Conservation (phyloP, 225 moss, liverwort and hornwort genomes). For the Pleurozium schreberi region DNA sequence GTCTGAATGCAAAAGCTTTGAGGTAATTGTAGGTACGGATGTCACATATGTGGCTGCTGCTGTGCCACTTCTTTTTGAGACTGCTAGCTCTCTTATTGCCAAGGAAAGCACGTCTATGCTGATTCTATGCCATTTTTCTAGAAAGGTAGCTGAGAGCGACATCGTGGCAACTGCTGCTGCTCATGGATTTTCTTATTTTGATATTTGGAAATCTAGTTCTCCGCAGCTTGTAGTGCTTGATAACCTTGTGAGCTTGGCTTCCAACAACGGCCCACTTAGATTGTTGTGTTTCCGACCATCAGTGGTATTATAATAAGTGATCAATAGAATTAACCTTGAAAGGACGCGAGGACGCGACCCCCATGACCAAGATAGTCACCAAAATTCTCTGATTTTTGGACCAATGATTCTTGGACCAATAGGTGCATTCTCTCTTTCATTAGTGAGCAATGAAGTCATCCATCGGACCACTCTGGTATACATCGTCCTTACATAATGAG, state of each 20-base stretch:
- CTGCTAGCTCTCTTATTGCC: conserved; percentile 48
- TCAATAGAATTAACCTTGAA: too few species aligned
- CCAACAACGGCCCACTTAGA: conserved; percentile 12
- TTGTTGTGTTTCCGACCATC: conserved; percentile 33
- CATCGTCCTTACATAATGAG: too few species aligned
- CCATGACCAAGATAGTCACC: too few species aligned
- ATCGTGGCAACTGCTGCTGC: conserved; percentile 47
- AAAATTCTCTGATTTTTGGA: too few species aligned
- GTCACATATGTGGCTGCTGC: conserved; percentile 79
- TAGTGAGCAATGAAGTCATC: too few species aligned
- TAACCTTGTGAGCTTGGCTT: conserved; percentile 6
- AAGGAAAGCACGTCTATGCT: conserved; percentile 29
- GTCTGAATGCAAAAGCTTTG: conserved; percentile 29
- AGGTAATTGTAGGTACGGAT: conserved; percentile 81
- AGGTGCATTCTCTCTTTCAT: too few species aligned
- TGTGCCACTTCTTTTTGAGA: conserved; percentile 69
- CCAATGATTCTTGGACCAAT: too few species aligned
- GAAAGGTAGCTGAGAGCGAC: conserved; percentile 56
- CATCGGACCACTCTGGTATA: too few species aligned
- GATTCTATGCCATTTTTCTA: conserved; percentile 64
- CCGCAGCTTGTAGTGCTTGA: conserved; percentile 13
- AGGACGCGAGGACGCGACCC: too few species aligned
- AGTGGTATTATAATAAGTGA: not conserved
- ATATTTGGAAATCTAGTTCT: conserved; percentile 15
- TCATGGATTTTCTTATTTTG: conserved; percentile 46